Evolutionary conservation across 202 grass and related monocot species (phyloP).

Genomic region (Saccharum hybrid): DNA sequence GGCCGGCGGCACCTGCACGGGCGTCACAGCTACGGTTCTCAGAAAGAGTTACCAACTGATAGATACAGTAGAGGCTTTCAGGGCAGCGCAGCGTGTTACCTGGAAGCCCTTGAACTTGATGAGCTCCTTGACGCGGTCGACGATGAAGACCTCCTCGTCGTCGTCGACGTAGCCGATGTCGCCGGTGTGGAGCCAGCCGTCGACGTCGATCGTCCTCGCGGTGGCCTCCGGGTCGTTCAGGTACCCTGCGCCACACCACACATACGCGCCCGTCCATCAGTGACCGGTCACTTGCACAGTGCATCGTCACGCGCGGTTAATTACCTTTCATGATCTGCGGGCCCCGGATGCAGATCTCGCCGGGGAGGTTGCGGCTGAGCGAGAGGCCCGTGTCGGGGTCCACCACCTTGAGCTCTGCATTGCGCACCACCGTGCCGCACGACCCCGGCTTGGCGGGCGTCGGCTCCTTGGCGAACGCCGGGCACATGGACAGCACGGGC

Average conservation of each 20-base stretch:
- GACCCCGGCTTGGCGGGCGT: slow-evolving; percentile 69
- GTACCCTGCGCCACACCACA: slow-evolving; percentile 58
- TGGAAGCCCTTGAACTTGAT: slow-evolving; percentile 98
- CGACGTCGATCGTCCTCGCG: slow-evolving; percentile 68
- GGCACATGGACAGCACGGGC: slow-evolving; percentile 95
- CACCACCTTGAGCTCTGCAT: slow-evolving; percentile 88
- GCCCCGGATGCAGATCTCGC: slow-evolving; percentile 97
- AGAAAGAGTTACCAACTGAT: not conserved
- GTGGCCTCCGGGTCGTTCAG: slow-evolving; percentile 80
- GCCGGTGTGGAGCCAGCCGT: slow-evolving; percentile 92
- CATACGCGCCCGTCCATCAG: not conserved
- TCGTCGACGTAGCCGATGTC: slow-evolving; percentile 88
- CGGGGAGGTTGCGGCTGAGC: slow-evolving; percentile 68
- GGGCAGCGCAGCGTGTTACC: slow-evolving; percentile 36
- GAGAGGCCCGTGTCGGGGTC: slow-evolving; percentile 84
- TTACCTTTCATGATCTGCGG: slow-evolving; percentile 98
- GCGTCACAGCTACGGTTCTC: not conserved
- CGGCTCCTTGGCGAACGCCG: slow-evolving; percentile 84
- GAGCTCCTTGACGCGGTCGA: slow-evolving; percentile 98
- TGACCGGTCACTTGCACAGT: not conserved
- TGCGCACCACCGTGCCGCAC: slow-evolving; percentile 88
- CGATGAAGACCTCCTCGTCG: slow-evolving; percentile 95
- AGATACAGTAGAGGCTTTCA: too few species aligned
- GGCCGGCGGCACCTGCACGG: slow-evolving; percentile 80
- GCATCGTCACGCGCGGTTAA: too few species aligned